Evolutionary conservation across 306 rosid species (phyloP), one percentile per base, ranked within the genome.

Genomic region (Erythrophleum fordii): DNA sequence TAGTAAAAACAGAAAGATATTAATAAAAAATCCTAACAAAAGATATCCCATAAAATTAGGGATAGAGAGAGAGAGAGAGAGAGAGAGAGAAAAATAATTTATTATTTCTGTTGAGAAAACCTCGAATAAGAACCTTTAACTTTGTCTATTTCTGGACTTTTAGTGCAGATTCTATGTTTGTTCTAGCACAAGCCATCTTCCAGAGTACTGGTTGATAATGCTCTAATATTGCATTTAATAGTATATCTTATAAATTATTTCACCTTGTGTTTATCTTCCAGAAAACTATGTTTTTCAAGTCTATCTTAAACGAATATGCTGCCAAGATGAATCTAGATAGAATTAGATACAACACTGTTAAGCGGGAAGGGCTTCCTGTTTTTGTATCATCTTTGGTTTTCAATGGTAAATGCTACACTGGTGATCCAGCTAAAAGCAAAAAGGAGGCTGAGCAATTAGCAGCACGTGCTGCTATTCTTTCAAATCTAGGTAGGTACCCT

Each of bases 361-460:
- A 42, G 59, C 59, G 13, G 5, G 35, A 49, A 55, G 86, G 84
- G 25, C 20, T 80, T 86, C 86, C 88, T 44, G 4, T 29, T 48
- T 89, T 88, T 81, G 52, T 34, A 46, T 82, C 91, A 31, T 69
- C 89, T 20, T 29, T 93, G 89, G 78, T 74, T 69, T 86, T 91
- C 64, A 84, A 86, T 28, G 91, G 92, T 45, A 56, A 44, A 60
- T 44, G 28, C 8, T 89, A 83, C 76, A 77, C 64, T 1, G 87
- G 95, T 31, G 75, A 75, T 62, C 44, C 44, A 28, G 74, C 86
- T 34, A 81, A 48, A 80, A 87, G 6, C 61, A 90, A 90, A 83
- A 92, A 82, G 82, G 91, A 89, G 28, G 95, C 97, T 13, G 91
- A 89, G 82, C 88, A 83, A 73, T 83, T 82, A 75, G 93, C 89